phyloP scores from a whole-genome alignment of 1,284 basidiomycete genomes.

The Peniophora sp. region DNA sequence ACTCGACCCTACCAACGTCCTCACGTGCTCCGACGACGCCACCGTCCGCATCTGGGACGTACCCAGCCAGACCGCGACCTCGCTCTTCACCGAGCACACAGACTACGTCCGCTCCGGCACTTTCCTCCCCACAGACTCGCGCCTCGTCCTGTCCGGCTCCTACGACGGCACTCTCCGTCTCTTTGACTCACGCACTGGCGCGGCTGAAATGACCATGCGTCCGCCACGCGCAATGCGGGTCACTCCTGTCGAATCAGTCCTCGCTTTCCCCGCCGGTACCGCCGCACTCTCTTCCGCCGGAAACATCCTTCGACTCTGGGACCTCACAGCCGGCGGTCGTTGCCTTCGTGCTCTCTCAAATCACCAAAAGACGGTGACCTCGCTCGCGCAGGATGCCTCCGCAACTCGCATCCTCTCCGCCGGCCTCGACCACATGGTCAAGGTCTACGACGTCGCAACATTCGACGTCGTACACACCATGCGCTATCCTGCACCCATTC shows the following conservation, averaged over 20 bases:
- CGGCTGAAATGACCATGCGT: conserved; percentile 80
- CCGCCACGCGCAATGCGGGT: conserved; percentile 32
- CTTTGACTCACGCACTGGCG: conserved; percentile 80
- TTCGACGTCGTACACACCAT: conserved; percentile 98
- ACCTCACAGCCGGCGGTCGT: conserved; percentile 86
- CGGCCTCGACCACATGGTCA: conserved; percentile 94
- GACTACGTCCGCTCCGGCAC: conserved; percentile 95
- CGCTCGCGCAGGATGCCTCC: conserved; percentile 73
- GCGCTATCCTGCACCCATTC: conserved; percentile 91
- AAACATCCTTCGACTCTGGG: conserved; percentile 93
- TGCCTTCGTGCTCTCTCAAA: conserved; percentile 88
- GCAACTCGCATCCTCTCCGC: conserved; percentile 82
- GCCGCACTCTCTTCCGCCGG: conserved; percentile 84
- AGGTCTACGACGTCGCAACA: conserved; percentile 93
- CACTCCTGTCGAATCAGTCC: conserved; percentile 86
- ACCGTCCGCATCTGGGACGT: conserved; percentile 95
- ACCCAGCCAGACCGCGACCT: conserved; percentile 77
- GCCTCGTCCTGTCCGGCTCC: conserved; percentile 85
- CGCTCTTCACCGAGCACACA: conserved; percentile 78
- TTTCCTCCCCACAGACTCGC: conserved; percentile 77
- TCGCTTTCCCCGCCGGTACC: conserved; percentile 90
- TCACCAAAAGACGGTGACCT: conserved; percentile 97
- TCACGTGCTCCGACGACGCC: conserved; percentile 95
- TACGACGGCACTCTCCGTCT: conserved; percentile 91
- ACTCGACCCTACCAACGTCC: conserved; percentile 71